Conservation (phyloP, 805 yeast species). For the Candida incommunis region DNA sequence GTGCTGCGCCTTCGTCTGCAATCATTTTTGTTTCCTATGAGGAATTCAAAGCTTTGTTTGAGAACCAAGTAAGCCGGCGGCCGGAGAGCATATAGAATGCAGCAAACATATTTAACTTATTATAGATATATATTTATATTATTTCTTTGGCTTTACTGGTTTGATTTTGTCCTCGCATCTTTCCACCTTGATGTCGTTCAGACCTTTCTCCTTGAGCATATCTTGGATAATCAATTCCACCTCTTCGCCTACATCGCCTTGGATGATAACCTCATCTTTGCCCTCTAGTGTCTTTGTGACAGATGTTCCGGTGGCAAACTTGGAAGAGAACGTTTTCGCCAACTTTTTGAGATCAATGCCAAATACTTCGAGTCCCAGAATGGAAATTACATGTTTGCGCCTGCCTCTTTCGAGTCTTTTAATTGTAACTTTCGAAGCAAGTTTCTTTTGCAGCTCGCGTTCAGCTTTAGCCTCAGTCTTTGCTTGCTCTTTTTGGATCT, state of each 20-base stretch:
- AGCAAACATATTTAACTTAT: no score
- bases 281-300: constrained; percentile 83
- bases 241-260: constrained; percentile 91
- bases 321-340: constrained; percentile 83
- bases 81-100: no score
- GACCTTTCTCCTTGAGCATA: constrained; percentile 66
- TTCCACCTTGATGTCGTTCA: constrained; percentile 79
- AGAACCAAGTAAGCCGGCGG: not conserved
- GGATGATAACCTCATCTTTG: constrained; percentile 81
- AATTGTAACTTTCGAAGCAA: constrained; percentile 67
- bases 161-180: constrained; percentile 70
- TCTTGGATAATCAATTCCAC: constrained; percentile 63
- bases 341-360: constrained; percentile 81
- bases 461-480: constrained; percentile 59
- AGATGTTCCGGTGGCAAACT: constrained; percentile 92
- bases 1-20: constrained; percentile 88
- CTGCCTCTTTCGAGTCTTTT: constrained; percentile 84
- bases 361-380: constrained; percentile 77
- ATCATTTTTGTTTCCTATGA: constrained; percentile 74
- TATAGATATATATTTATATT: not conserved
- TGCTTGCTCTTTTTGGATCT: constrained; percentile 69
- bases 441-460: constrained; percentile 63
- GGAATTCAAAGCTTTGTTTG: constrained; percentile 9
- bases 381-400: constrained; percentile 74
- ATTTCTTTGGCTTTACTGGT: constrained; percentile 25